These are phyloP conservation scores for Suillus subalutaceus DNA, from an alignment of 768 basidiomycete genomes.

Conservation along the genomic window DNA sequence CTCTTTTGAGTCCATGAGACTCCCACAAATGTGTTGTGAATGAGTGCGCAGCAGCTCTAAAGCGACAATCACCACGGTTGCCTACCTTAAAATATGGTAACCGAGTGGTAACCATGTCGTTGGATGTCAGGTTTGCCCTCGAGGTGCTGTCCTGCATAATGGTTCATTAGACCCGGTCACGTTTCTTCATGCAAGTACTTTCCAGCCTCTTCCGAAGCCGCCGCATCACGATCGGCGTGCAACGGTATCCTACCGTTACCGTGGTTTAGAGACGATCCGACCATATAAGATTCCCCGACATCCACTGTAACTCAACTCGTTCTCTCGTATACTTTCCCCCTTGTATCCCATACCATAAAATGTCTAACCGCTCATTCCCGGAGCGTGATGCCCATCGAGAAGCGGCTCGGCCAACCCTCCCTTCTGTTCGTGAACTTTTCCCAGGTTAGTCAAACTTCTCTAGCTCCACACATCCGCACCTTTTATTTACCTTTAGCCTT, in stretches of 20 bases:
- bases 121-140: slow-evolving; percentile 20
- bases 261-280: slow-evolving; percentile 5
- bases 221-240: slow-evolving; percentile 31
- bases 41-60: slow-evolving; percentile 33
- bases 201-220: slow-evolving; percentile 16
- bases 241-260: slow-evolving; percentile 17
- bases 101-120: slow-evolving; percentile 32
- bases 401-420: slow-evolving; percentile 58
- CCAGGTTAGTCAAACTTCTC: slow-evolving; percentile 44
- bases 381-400: slow-evolving; percentile 31
- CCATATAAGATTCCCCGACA: slow-evolving; percentile 13
- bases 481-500: slow-evolving; percentile 12
- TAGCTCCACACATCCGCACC: slow-evolving; percentile 1
- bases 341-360: slow-evolving; percentile 29
- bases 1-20: slow-evolving; percentile 11
- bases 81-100: slow-evolving; percentile 23
- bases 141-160: slow-evolving; percentile 24
- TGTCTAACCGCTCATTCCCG: slow-evolving; percentile 30
- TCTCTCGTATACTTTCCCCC: slow-evolving; percentile 16
- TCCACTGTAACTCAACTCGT: slow-evolving; percentile 8
- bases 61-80: slow-evolving; percentile 37
- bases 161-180: slow-evolving; percentile 26
- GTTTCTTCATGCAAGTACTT: slow-evolving; percentile 28
- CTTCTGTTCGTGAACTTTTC: slow-evolving; percentile 72
- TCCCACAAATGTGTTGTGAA: slow-evolving; percentile 22